phyloP scores from a whole-genome alignment of 805 yeast species.

The Starmerella bombi region DNA sequence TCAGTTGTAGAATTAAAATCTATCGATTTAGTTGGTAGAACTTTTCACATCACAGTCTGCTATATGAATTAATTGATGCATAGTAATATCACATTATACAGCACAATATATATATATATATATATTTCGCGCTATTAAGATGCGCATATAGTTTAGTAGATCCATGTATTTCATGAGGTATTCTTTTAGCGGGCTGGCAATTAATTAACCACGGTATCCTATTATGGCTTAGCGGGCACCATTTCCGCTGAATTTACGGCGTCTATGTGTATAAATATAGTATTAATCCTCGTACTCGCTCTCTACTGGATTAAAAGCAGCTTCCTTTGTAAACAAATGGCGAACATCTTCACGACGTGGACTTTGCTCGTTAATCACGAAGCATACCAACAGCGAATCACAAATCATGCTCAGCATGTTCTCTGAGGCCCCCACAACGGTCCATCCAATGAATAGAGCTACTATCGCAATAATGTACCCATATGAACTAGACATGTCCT shows the following conservation, averaged over 20 bases:
- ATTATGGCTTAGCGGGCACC: no score
- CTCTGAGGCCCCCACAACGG: conserved; percentile 33
- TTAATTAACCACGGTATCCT: no score
- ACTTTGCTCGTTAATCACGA: conserved; percentile 25
- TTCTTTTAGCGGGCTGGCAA: background rate
- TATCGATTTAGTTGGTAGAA: no score
- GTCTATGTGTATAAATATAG: background rate
- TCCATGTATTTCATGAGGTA: background rate
- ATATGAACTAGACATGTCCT: conserved; percentile 27
- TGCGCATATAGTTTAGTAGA: background rate
- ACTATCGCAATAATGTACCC: conserved; percentile 32
- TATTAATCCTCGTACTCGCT: conserved; percentile 3
- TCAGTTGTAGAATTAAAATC: no score
- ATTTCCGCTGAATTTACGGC: no score
- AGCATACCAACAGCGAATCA: conserved; percentile 29
- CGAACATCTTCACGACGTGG: conserved; percentile 24
- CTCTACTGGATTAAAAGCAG: background rate
- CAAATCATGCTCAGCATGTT: conserved; percentile 30
- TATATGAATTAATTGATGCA: no score
- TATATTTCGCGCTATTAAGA: no score
- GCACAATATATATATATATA: no score
- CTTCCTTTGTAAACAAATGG: conserved; percentile 20
- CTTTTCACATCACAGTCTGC: no score
- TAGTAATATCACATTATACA: no score
- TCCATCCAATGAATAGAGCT: conserved; percentile 32